Evolutionary conservation across 2,329 filamentous ascomycete species (phyloP).

Genomic region (Lachnellula cervina): DNA sequence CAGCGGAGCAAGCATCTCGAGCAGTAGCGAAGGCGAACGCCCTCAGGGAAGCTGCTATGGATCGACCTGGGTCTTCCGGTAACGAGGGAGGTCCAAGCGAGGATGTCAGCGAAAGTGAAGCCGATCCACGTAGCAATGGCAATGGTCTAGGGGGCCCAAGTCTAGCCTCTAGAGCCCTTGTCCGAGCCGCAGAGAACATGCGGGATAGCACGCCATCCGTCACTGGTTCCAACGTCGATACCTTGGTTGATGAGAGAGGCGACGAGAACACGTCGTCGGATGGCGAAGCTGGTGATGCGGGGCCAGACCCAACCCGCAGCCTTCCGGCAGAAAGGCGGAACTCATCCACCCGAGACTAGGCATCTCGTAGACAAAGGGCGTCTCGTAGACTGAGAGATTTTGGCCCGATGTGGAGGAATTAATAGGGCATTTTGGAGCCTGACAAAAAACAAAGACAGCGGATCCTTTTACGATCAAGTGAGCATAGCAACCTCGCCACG

Average conservation of each 20-base stretch:
- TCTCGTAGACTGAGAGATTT: background rate
- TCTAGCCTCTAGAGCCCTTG: conserved; percentile 16
- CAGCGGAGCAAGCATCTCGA: conserved; percentile 51
- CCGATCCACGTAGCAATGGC: conserved; percentile 16
- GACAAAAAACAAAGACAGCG: background rate
- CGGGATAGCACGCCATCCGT: conserved; percentile 12
- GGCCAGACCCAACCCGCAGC: background rate
- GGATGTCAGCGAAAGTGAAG: conserved; percentile 28
- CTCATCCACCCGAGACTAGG: background rate
- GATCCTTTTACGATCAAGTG: background rate
- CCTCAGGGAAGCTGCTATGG: conserved; percentile 25
- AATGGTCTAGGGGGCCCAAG: conserved; percentile 12
- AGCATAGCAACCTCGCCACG: background rate
- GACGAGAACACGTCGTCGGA: background rate
- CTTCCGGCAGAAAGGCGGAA: background rate
- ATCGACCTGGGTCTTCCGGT: conserved; percentile 26
- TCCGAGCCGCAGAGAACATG: conserved; percentile 10
- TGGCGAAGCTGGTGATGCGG: background rate
- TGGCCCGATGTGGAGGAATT: background rate
- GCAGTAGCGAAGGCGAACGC: conserved; percentile 29
- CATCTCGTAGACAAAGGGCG: background rate
- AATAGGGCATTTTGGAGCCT: background rate
- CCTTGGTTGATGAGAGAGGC: conserved; percentile 15
- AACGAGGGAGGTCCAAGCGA: conserved; percentile 24
- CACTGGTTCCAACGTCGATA: conserved; percentile 2